Conservation (phyloP, 192 early-diverging fungal species). For the Coemansia umbellata region DNA sequence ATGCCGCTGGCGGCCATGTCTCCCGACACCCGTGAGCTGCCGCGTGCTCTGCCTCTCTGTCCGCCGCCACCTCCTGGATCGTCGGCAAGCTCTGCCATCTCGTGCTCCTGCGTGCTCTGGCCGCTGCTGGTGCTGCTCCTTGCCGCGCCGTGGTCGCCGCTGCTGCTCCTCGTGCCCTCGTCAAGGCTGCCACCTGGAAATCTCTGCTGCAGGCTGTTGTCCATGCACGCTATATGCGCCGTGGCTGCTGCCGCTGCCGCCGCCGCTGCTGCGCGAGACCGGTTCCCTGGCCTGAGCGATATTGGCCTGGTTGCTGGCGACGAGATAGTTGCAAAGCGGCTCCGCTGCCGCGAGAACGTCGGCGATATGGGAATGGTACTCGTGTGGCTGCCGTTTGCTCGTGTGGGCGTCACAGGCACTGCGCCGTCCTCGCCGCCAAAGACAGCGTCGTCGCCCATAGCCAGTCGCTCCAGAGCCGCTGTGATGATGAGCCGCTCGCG, state of each 20-base stretch:
- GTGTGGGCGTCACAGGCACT: neutral
- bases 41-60: neutral
- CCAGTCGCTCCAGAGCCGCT: slow-evolving; percentile 28
- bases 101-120: neutral
- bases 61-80: neutral
- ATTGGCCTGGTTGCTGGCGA: slow-evolving; percentile 1
- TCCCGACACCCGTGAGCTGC: neutral
- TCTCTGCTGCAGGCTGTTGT: neutral
- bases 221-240: slow-evolving; percentile 25
- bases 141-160: neutral
- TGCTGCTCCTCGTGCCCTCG: no score
- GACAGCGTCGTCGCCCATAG: neutral
- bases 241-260: slow-evolving; percentile 27
- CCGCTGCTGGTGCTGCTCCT: slow-evolving; percentile 13
- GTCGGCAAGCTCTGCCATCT: neutral
- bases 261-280: slow-evolving; percentile 23
- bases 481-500: slow-evolving; percentile 36
- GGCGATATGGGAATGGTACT: neutral
- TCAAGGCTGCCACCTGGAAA: no score
- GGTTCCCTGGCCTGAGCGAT: neutral
- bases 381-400: neutral
- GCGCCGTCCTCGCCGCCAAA: slow-evolving; percentile 9
- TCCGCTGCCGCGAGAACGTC: neutral
- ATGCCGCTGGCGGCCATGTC: slow-evolving; percentile 1
- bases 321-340: slow-evolving; percentile 9